Conservation (phyloP, 2,329 filamentous ascomycete species). For the Neofusicoccum sp. region DNA sequence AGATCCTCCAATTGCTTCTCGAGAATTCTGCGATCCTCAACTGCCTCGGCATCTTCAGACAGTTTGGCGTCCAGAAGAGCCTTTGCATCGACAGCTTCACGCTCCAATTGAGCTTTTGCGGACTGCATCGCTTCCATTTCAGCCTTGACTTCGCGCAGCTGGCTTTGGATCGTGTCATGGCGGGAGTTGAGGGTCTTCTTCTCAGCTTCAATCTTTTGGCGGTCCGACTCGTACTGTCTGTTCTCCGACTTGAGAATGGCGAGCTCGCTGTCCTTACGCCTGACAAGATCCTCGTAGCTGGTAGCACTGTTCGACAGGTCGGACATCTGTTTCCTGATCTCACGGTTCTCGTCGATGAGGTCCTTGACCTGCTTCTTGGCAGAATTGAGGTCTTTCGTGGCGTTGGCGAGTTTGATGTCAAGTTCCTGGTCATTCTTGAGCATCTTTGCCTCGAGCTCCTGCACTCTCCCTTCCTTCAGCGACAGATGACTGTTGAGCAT, state of each 20-base stretch:
- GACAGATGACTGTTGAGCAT: slow-evolving; percentile 88
- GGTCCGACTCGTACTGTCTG: slow-evolving; percentile 78
- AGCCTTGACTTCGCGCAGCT: slow-evolving; percentile 80
- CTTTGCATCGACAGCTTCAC: slow-evolving; percentile 86
- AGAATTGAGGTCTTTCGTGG: slow-evolving; percentile 76
- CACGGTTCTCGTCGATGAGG: slow-evolving; percentile 74
- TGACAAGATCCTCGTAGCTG: slow-evolving; percentile 89
- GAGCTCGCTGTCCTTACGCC: slow-evolving; percentile 91
- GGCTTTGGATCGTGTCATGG: slow-evolving; percentile 73
- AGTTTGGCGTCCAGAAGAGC: slow-evolving; percentile 82
- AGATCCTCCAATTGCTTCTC: slow-evolving; percentile 85
- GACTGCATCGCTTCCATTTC: slow-evolving; percentile 84
- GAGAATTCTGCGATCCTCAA: slow-evolving; percentile 73
- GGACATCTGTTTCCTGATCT: slow-evolving; percentile 79
- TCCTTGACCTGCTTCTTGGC: slow-evolving; percentile 73
- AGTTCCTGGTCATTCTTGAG: slow-evolving; percentile 84
- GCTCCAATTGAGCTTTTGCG: slow-evolving; percentile 78
- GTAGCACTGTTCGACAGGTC: slow-evolving; percentile 89
- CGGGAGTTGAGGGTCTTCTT: slow-evolving; percentile 68
- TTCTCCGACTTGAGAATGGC: slow-evolving; percentile 80
- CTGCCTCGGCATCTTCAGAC: slow-evolving; percentile 82
- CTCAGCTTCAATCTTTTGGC: slow-evolving; percentile 74
- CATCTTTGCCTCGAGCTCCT: slow-evolving; percentile 81
- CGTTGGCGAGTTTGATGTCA: slow-evolving; percentile 75
- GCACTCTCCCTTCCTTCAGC: slow-evolving; percentile 84